Conservation (phyloP, 805 yeast genomes). For the Saturnispora gosingensis region DNA sequence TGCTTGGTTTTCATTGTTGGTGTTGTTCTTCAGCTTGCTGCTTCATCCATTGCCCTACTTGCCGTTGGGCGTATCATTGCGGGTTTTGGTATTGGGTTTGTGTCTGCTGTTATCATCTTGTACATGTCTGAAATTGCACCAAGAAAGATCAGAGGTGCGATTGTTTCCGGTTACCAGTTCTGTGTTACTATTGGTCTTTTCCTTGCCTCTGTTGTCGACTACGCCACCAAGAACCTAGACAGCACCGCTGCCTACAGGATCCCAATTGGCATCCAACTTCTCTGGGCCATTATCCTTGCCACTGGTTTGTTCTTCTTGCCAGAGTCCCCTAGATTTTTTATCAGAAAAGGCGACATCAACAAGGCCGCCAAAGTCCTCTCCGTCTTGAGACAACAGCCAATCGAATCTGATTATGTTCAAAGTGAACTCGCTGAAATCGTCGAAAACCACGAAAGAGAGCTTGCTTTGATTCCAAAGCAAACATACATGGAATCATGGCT, state of each 20-base stretch:
- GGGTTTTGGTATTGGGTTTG: constrained; percentile 72
- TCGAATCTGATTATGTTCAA: constrained; percentile 35
- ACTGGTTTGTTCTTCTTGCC: constrained; percentile 62
- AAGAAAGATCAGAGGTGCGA: constrained; percentile 67
- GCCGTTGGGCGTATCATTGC: constrained; percentile 66
- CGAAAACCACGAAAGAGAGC: constrained; percentile 43
- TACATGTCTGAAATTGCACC: constrained; percentile 77
- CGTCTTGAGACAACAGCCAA: constrained; percentile 44
- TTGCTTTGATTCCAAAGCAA: constrained; percentile 27
- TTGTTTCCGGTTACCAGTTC: constrained; percentile 64
- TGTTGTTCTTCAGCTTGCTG: constrained; percentile 38
- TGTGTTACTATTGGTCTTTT: constrained; percentile 60
- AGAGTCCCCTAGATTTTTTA: constrained; percentile 66
- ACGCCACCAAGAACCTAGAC: constrained; percentile 48
- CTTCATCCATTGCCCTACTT: constrained; percentile 38
- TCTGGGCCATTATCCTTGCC: constrained; percentile 56
- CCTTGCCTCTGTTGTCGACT: constrained; percentile 61
- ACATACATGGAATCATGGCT: constrained; percentile 32
- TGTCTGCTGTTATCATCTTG: constrained; percentile 68
- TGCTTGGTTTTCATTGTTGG: constrained; percentile 40
- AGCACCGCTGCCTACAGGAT: constrained; percentile 58
- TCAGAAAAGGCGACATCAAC: constrained; percentile 47
- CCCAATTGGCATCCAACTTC: constrained; percentile 64
- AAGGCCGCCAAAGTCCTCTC: constrained; percentile 49
- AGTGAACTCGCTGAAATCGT: constrained; percentile 43